Percentiles rank a stretch among this genome's conserved stretches.
Evolutionary conservation across 2,329 filamentous ascomycete species (phyloP).

Genomic region (Nannizziopsis arthrosporioides): DNA sequence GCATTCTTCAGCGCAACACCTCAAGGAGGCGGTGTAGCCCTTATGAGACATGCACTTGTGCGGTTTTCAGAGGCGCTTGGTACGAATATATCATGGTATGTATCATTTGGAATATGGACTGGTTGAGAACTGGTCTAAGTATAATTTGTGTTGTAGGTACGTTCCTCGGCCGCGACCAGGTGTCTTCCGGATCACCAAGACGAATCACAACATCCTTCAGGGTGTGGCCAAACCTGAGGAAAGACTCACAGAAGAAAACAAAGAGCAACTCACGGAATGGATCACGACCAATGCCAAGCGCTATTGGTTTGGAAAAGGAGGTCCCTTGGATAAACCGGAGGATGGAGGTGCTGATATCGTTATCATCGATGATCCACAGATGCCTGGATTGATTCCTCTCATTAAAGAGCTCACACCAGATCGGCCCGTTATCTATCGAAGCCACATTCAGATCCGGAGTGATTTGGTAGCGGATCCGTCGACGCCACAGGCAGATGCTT

Average conservation of each 20-base stretch:
- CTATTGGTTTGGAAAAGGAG: slow-evolving; percentile 59
- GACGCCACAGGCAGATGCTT: slow-evolving; percentile 60
- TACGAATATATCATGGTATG: slow-evolving; percentile 61
- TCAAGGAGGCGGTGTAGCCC: slow-evolving; percentile 68
- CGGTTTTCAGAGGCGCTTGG: slow-evolving; percentile 56
- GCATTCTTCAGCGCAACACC: slow-evolving; percentile 73
- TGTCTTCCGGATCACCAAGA: slow-evolving; percentile 75
- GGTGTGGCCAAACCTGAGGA: slow-evolving; percentile 57
- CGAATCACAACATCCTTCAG: slow-evolving; percentile 79
- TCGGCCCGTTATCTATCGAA: slow-evolving; percentile 68
- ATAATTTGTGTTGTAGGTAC: slow-evolving; percentile 36
- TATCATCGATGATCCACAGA: slow-evolving; percentile 72
- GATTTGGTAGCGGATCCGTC: slow-evolving; percentile 55
- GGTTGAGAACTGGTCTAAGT: slow-evolving; percentile 24
- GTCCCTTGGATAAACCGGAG: slow-evolving; percentile 52
- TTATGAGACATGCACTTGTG: slow-evolving; percentile 70
- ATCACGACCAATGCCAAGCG: slow-evolving; percentile 59
- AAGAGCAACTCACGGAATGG: slow-evolving; percentile 56
- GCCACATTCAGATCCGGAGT: slow-evolving; percentile 70
- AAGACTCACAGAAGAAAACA: slow-evolving; percentile 52
- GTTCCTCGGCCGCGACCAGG: slow-evolving; percentile 70
- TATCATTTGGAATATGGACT: slow-evolving; percentile 21
- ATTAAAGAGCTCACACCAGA: slow-evolving; percentile 59
- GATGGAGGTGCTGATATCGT: slow-evolving; percentile 66
- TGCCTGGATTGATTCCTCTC: slow-evolving; percentile 65